Evolutionary conservation across 441 rosid species (phyloP), one percentile per base, ranked within the genome.

Genomic region (Euphorbia celastroides): DNA sequence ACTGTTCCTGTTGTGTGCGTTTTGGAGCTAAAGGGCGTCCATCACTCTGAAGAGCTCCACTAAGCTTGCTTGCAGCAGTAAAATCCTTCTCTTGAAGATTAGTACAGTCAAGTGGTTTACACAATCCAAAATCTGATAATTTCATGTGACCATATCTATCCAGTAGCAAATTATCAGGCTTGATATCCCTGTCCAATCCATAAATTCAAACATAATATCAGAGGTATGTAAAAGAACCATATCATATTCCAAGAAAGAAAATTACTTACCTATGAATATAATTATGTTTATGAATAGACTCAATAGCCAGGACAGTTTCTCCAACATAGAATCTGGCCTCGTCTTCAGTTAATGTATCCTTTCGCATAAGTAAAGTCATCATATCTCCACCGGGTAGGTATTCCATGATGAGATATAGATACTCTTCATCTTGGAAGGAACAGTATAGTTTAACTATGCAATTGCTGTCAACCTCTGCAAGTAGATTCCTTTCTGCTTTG

Each of bases 361-460:
- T 92, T 64, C 98, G 87, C 98, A 92, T 92, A 22, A 92, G 81
- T 71, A 92, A 85, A 70, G 98, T 92, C 97, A 92, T 92, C 98
- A 92, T 92, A 87, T 92, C 98, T 69, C 98, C 98, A 71, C 98
- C 98, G 72, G 98, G 97, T 72, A 92, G 77, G 82, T 92, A 92
- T 77, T 92, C 98, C 98, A 92, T 92, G 46, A 92, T 84, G 19
- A 92, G 93, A 80, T 92, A 92, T 31, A 92, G 74, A 75, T 84
- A 92, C 73, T 89, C 98, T 57, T 92, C 98, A 72, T 92, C 98
- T 80, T 92, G 98, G 76, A 92, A 92, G 60, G 98, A 92, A 78
- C 98, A 92, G 75, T 89, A 92, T 66, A 92, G 83, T 70, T 88
- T 92, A 46, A 92, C 98, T 63, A 92, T 92, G 80, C 98, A 92